A percentile compares a stretch with the other conserved stretches of the same genome.
Evolutionary conservation across 2,329 filamentous ascomycete genomes (phyloP).

Genomic region (Ceratocystis huliohia): DNA sequence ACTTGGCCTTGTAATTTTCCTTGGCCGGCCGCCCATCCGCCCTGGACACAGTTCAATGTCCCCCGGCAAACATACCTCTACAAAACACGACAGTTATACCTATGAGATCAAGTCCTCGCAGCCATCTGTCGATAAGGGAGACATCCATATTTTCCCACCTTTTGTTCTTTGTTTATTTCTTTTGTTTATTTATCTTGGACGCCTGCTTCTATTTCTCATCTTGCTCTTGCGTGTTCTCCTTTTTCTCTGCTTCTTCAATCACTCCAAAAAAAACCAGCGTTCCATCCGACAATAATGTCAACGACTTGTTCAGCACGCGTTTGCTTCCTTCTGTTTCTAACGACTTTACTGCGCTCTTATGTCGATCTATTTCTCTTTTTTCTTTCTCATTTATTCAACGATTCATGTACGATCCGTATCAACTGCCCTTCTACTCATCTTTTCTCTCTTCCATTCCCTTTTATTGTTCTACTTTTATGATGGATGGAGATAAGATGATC

Average conservation of each 20-base stretch:
- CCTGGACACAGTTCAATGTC: too few relatives aligned
- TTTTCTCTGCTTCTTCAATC: slow-evolving; percentile 21
- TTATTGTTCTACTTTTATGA: slow-evolving; percentile 5
- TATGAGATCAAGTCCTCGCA: not conserved
- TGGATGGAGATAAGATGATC: slow-evolving; percentile 3
- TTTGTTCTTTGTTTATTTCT: slow-evolving; percentile 4
- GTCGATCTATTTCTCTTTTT: slow-evolving; percentile 23
- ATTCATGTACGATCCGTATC: slow-evolving; percentile 12
- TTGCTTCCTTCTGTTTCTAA: slow-evolving; percentile 10
- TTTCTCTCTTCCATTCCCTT: not conserved
- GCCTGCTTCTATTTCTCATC: slow-evolving; percentile 12
- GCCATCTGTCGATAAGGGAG: not conserved
- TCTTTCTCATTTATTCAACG: slow-evolving; percentile 24
- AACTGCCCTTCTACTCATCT: not conserved
- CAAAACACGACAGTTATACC: not conserved
- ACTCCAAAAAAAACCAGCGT: slow-evolving; percentile 4
- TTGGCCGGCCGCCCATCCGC: not conserved
- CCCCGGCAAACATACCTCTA: not conserved
- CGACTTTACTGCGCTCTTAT: not conserved
- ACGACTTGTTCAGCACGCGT: slow-evolving; percentile 20
- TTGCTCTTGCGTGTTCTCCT: slow-evolving; percentile 17
- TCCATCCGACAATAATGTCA: slow-evolving; percentile 31
- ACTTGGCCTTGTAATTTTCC: slow-evolving; percentile 3
- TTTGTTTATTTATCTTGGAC: not conserved
- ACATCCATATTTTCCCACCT: not conserved